Evolutionary conservation across 2,329 filamentous ascomycete genomes (phyloP), one percentile per base, ranked within the genome.

Genomic region (Beauveria asiatica): DNA sequence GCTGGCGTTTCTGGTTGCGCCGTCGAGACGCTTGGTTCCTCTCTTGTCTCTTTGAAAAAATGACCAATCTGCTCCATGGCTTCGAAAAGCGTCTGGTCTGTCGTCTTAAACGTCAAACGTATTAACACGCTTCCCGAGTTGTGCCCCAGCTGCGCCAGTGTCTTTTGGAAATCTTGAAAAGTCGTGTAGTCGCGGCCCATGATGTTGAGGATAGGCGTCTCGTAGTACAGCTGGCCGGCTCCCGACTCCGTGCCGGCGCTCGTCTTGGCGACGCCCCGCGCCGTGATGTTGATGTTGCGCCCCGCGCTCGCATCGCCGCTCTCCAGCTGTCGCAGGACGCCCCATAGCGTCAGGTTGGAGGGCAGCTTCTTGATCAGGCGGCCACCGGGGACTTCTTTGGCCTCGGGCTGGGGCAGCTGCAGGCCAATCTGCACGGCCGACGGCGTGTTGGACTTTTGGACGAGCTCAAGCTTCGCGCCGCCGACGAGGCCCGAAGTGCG

Each of bases 381-480:
- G 25, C 85, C 84, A 64, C 83, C 84, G 1, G 85, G 81, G 21
- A 82, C 79, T 53, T 81, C 78, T 49, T 77, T 78, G 21, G 82
- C 84, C 69, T 94, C 88, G 23, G 86, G 83, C 41, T 86, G 81
- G 3, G 91, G 90, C 30, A 97, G 78, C 70, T 96, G 90, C 13
- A 99, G 78, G n/a, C 90, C 93, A 46, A 99, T 88, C 45, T 88
- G 92, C 60, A 99, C 88, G 52, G 88, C 88, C 1, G 90, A 87
- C 0, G 92, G 88, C 0, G 92, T 94, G 61, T 90, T 89, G 50
- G 92, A 94, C 62, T 88, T 86, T 70, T 90, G 86, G 23, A 97
- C 88, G 54, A 99, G 88, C 70, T 97, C 92, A 61, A 99, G 84
- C 70, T 95, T 96, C 62, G 94, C 93, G 63, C 94, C 94, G 42